Evolutionary conservation across 2,329 filamentous ascomycete genomes (phyloP), one percentile per base, ranked within the genome.

Genomic region (Didymella lethalis): DNA sequence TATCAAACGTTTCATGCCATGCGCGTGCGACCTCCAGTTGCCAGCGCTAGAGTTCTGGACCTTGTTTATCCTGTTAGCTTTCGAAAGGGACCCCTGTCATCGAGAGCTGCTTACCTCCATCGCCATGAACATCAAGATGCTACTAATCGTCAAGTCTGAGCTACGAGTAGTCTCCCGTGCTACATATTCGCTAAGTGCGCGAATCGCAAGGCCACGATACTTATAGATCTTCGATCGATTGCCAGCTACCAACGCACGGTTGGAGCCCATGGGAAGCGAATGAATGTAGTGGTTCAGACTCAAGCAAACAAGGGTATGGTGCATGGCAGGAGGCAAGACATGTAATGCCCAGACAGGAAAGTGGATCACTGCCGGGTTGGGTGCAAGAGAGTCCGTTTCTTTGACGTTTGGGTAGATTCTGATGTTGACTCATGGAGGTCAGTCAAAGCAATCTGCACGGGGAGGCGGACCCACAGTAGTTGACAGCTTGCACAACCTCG

Each of bases 401-500:
- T 63, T 60, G 31, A 62, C 41, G 10, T 69, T 45, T 4, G 72
- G 68, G 18, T 68, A 66, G 6, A 75, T 64, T 2, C 66, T 63
- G 1, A 41, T 32, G 34, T 75, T 75, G 52, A 70, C 72, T 75
- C 18, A 3, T 10, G 11, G 12, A 40, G 34, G 34, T 68, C 16
- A 64, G 56, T 32, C 11, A 18, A 11, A 12, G 6, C 10, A 16
- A 29, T 34, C 0, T 2, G n/a, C 12, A 3, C 6, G 31, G 7
- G 23, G 8, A 8, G 20, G 16, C 4, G 20, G 7, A 53, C 71
- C 43, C 62, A 72, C 73, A 75, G 48, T 75, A 75, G 6, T 73
- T 59, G 11, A 75, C 69, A 1, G 73, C 67, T 48, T 75, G 71
- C 1, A 75, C 68, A 4, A 74, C 63, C 10, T 73, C 72, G 7